Conservation (phyloP, 192 early-diverging fungal species). For the Powellomyces hirtus region DNA sequence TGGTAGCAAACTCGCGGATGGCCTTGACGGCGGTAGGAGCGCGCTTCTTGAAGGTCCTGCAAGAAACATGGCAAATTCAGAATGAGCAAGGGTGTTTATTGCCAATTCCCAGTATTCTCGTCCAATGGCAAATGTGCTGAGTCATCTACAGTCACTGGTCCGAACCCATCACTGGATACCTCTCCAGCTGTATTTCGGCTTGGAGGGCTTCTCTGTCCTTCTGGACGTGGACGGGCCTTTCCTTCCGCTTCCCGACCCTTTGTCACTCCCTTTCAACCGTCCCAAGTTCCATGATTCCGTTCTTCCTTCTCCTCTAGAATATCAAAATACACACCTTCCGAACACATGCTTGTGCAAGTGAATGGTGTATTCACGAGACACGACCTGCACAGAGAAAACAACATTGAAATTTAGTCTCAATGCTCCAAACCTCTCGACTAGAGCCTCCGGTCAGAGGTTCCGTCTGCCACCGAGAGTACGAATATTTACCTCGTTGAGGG, state of each 20-base stretch:
- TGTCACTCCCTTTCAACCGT: not conserved
- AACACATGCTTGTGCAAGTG: conserved; percentile 95
- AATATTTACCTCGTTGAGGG: conserved; percentile 48
- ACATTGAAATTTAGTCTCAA: not conserved
- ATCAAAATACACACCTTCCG: conserved; percentile 53
- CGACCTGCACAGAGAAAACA: conserved; percentile 54
- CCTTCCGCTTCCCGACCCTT: not conserved
- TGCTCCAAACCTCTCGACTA: not conserved
- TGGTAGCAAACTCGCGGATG: conserved; percentile 86
- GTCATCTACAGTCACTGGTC: too few relatives aligned
- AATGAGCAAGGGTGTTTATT: too few relatives aligned
- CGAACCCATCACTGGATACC: too few relatives aligned
- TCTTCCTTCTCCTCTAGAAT: too few relatives aligned
- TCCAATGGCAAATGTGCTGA: too few relatives aligned
- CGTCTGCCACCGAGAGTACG: not conserved
- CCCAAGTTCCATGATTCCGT: not conserved
- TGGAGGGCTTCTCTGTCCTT: too few relatives aligned
- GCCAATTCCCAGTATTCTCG: too few relatives aligned
- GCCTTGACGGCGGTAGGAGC: conserved; percentile 93
- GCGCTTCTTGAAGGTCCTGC: conserved; percentile 93
- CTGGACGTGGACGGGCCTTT: too few relatives aligned
- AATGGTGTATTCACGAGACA: conserved; percentile 99
- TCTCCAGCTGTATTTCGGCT: too few relatives aligned
- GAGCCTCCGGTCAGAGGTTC: not conserved
- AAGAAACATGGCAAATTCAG: too few relatives aligned